Evolutionary conservation across 768 basidiomycete genomes (phyloP).

Genomic region (Suillus paluster): DNA sequence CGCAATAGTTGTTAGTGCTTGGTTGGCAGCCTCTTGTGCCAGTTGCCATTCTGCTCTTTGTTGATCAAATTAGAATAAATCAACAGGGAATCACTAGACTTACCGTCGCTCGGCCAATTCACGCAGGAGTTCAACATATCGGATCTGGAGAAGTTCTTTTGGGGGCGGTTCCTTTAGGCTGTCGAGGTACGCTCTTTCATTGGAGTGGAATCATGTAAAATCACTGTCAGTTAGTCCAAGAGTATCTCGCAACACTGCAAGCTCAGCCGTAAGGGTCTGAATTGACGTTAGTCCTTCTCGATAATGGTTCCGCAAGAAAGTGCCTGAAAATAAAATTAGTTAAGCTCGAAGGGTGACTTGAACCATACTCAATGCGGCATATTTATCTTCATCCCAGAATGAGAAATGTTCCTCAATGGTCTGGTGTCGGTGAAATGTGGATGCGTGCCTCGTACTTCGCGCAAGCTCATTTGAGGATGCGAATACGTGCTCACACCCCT

Average conservation of each 20-base stretch:
- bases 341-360: too few relatives aligned
- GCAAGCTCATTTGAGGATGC: constrained; percentile 10
- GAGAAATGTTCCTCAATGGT: constrained; percentile 22
- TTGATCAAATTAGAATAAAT: too few relatives aligned
- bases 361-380: constrained; percentile 24
- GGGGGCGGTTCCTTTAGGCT: neutral
- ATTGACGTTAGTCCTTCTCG: neutral
- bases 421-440: constrained; percentile 2
- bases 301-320: constrained; percentile 7
- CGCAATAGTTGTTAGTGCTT: neutral
- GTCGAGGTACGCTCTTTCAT: neutral
- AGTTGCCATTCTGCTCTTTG: neutral
- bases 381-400: constrained; percentile 26
- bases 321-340: neutral
- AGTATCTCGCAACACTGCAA: too few relatives aligned
- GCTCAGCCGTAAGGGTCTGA: too few relatives aligned
- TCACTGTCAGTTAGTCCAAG: too few relatives aligned
- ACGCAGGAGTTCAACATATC: constrained; percentile 3
- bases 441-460: constrained; percentile 1
- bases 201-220: too few relatives aligned
- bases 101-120: neutral
- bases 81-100: too few relatives aligned
- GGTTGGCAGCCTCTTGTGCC: neutral
- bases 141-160: neutral
- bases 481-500: constrained; percentile 12